Evolutionary conservation across 805 yeast species (phyloP).

Genomic region (Wickerhamiella bombiphila): DNA sequence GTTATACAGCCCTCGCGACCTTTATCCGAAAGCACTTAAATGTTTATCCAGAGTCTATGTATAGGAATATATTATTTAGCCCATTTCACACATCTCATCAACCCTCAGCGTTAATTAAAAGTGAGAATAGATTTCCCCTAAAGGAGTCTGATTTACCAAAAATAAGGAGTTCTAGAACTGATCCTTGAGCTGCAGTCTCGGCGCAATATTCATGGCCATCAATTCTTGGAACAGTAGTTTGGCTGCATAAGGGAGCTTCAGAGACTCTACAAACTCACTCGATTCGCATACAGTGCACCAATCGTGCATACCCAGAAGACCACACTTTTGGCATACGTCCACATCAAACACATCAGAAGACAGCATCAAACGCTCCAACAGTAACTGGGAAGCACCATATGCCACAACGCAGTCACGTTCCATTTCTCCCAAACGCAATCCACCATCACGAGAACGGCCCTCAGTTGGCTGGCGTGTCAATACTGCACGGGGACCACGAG

Average conservation of each 20-base stretch:
- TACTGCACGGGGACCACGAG: constrained; percentile 97
- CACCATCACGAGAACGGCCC: constrained; percentile 98
- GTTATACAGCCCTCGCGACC: too few relatives aligned
- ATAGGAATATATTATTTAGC: too few relatives aligned
- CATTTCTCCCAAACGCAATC: constrained; percentile 97
- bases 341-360: constrained; percentile 97
- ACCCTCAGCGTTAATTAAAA: too few relatives aligned
- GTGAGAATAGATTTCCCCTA: too few relatives aligned
- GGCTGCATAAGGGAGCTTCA: constrained; percentile 99
- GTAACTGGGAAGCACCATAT: constrained; percentile 91
- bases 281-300: constrained; percentile 97
- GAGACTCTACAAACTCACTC: constrained; percentile 69
- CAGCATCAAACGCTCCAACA: constrained; percentile 86
- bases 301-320: constrained; percentile 91
- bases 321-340: constrained; percentile 86
- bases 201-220: constrained; percentile 97
- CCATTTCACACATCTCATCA: too few relatives aligned
- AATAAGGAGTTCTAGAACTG: constrained; percentile 32
- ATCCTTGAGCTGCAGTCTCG: constrained; percentile 79
- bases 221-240: constrained; percentile 92
- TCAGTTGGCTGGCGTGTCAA: constrained; percentile 97
- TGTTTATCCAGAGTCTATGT: too few relatives aligned
- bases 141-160: too few relatives aligned
- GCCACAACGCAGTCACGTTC: constrained; percentile 99
- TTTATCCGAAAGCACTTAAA: too few relatives aligned